A percentile compares a stretch with the other conserved stretches of the same genome.
Evolutionary conservation across 2,329 filamentous ascomycete genomes (phyloP).

Genomic region (Lachnellula occidentalis): DNA sequence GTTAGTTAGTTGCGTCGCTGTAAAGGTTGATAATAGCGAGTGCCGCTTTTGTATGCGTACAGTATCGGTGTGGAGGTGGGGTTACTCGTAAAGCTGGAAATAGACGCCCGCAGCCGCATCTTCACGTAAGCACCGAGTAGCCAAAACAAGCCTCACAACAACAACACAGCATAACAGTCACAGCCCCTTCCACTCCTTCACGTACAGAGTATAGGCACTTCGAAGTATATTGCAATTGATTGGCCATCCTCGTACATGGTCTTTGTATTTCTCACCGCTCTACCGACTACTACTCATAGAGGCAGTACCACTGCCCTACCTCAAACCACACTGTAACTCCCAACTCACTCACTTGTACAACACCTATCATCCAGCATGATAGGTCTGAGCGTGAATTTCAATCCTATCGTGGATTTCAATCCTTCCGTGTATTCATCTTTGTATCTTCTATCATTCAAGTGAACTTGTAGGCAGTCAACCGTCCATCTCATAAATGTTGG

Average conservation of each 20-base stretch:
- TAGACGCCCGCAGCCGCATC: background rate
- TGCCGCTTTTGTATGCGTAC: no score
- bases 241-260: no score
- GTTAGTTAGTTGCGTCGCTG: no score
- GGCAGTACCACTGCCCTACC: background rate
- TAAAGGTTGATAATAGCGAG: no score
- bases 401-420: background rate
- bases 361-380: background rate
- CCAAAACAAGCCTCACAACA: no score
- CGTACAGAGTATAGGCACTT: no score
- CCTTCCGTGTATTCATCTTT: background rate
- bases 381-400: background rate
- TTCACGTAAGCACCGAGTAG: background rate
- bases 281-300: no score
- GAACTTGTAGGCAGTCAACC: background rate
- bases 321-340: background rate
- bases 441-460: background rate
- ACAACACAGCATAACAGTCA: no score
- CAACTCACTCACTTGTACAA: background rate
- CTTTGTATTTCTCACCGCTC: no score
- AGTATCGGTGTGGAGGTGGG: no score
- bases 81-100: background rate
- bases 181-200: no score
- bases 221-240: no score
- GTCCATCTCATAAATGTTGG: background rate